These are phyloP conservation scores for Cystobasidiaceae sp. DNA, from an alignment of 1,284 basidiomycete genomes.

Conservation along the genomic window DNA sequence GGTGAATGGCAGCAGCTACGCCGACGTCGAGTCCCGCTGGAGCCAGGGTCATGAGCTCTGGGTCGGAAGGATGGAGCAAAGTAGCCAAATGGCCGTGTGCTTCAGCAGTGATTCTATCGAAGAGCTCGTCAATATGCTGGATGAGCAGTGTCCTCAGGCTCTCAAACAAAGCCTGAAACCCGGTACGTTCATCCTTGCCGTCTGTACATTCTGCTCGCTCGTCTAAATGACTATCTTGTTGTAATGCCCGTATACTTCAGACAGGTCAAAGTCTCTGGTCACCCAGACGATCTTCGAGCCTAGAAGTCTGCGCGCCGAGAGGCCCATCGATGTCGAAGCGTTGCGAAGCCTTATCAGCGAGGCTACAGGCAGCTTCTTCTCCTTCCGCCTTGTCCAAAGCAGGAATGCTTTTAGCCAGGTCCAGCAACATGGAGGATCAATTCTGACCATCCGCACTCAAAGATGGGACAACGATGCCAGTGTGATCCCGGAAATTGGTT, in stretches of 20 bases:
- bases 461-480: conserved; percentile 9
- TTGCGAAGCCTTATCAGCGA: not conserved
- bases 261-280: conserved; percentile 1
- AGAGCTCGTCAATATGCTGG: conserved; percentile 20
- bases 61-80: conserved; percentile 3
- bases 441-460: conserved; percentile 12
- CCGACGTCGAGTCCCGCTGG: not conserved
- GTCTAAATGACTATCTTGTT: not conserved
- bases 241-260: not conserved
- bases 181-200: not conserved
- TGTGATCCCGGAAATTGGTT: conserved; percentile 20
- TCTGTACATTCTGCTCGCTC: not conserved
- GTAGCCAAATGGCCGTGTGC: conserved; percentile 2
- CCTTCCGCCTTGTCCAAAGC: conserved; percentile 11
- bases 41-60: conserved; percentile 18
- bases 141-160: conserved; percentile 6
- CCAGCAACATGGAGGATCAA: not conserved
- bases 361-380: conserved; percentile 12
- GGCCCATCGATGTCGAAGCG: not conserved
- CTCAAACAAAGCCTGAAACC: conserved; percentile 1
- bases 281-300: conserved; percentile 5
- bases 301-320: not conserved
- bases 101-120: conserved; percentile 19
- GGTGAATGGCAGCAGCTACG: conserved; percentile 17
- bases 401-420: not conserved